Evolutionary conservation across 1,284 basidiomycete genomes (phyloP), one percentile per base, ranked within the genome.

Genomic region (Papiliotrema flavescens): DNA sequence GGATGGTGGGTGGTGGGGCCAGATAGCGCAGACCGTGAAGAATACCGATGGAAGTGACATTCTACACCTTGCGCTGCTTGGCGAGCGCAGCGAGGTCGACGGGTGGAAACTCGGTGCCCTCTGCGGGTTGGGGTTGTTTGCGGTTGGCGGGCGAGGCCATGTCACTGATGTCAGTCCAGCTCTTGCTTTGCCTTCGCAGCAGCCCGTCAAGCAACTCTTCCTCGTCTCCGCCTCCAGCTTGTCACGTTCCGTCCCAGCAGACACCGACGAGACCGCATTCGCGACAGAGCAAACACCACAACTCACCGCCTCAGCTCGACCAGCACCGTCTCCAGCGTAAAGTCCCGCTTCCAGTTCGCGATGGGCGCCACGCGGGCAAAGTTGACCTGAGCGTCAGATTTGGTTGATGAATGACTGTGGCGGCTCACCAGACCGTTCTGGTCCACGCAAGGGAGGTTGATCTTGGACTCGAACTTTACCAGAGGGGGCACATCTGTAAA

Each of bases 381-480:
- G 69, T 93, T 88, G 53, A 96, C 89, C 74, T 84, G 17, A 40
- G 39, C 3, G 14, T 22, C 36, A 39, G 36, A 2, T 0, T 5
- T 1, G 46, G 2, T 15, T 17, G 19, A 23, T 8, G 36, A 17
- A 17, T 35, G 20, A 37, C n/a, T 17, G 39, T 19, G 22, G 23
- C 15, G 22, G 65, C 76, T 57, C 55, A 79, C 80, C 51, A 78
- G 83, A 47, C 95, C 94, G 26, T 45, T 46, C 7, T 76, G 69
- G 62, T 81, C 83, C 61, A 98, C 94, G 70, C 94, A 97, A 1
- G 96, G 95, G n/a, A 98, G 81, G 75, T 97, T 97, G 66, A 98
- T 90, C 59, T 85, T 84, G 49, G 90, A 95, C 59, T 90, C 73
- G 77, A 98, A 98, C 59, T 75, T 75, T 66, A 77, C 74, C 26